Evolutionary conservation across 148 eudicot genomes (phyloP), one percentile per base, ranked within the genome.

Genomic region (Nyssa sinensis): DNA sequence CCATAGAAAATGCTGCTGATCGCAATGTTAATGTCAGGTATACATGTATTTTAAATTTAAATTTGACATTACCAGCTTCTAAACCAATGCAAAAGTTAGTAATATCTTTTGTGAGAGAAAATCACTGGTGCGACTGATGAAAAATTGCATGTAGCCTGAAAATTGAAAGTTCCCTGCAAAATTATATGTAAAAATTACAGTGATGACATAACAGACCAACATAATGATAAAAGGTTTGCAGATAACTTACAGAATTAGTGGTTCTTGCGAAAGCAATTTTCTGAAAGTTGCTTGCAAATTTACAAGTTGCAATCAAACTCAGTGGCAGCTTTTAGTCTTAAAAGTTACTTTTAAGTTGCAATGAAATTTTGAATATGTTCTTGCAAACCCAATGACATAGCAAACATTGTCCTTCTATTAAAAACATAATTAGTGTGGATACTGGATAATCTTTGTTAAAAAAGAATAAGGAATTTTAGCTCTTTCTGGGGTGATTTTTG

Each of bases 1-100:
- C 89, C 57, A 58, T 93, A 78, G 94, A 91, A 79, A 69, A 88
- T 79, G 96, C 96, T 76, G 96, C 92, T 75, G 89, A 91, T 64
- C 92, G 92, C 60, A 83, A 87, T 58, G 82, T 93, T 67, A 77
- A 64, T 69, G 78, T 93, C 72, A 88, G 98, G 96, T 93, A 80
- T 69, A 37, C 19, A 57, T 27, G 21, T 62, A 23, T 7, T 34
- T 77, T 19, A 10, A 32, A 63, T 75, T 31, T 44, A 10, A n/a
- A 7, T 12, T 47, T n/a, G 10, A 58, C 31, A 21, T 39, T 23
- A n/a, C 7, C 59, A 19, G 24, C 19, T 19, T 55, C 21, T 55
- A 21, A 2, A 5, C 3, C 59, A 55, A 7, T n/a, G 1, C 14
- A 49, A 13, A 17, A 13, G 3, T 49, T 49, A 19, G 17, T 49